phyloP scores from a whole-genome alignment of 805 yeast genomes.

The Nakazawaea ishiwadae region DNA sequence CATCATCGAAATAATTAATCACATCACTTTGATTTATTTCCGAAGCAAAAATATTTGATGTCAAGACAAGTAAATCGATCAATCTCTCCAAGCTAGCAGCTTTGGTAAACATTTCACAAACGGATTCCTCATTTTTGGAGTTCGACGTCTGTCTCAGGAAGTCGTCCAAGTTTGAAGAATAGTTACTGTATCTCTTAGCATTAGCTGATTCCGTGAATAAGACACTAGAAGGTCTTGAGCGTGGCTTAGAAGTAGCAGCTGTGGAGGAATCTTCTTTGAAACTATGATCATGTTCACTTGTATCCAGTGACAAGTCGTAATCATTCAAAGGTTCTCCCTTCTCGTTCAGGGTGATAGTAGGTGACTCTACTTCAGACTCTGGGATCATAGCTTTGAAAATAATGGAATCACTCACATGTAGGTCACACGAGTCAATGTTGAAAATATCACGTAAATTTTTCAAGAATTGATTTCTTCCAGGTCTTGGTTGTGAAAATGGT shows the following conservation, averaged over 20 bases:
- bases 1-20: conserved; percentile 30
- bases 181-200: conserved; percentile 28
- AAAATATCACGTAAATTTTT: conserved; percentile 58
- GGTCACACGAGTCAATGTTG: conserved; percentile 53
- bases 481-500: conserved; percentile 5
- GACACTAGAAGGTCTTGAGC: conserved; percentile 28
- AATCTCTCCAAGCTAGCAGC: conserved; percentile 73
- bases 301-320: background rate
- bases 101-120: conserved; percentile 32
- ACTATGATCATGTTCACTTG: conserved; percentile 1
- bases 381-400: conserved; percentile 52
- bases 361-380: too few species aligned
- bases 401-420: conserved; percentile 50
- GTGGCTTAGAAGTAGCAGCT: conserved; percentile 6
- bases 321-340: background rate
- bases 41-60: conserved; percentile 52
- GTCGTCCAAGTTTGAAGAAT: conserved; percentile 29
- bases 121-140: conserved; percentile 2
- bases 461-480: conserved; percentile 42
- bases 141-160: conserved; percentile 7
- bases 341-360: too few species aligned
- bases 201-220: conserved; percentile 26
- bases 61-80: conserved; percentile 74
- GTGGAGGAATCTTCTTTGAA: background rate
- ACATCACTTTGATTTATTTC: conserved; percentile 38